Evolutionary conservation across 768 basidiomycete genomes (phyloP).

Genomic region (Amanita phalloides): DNA sequence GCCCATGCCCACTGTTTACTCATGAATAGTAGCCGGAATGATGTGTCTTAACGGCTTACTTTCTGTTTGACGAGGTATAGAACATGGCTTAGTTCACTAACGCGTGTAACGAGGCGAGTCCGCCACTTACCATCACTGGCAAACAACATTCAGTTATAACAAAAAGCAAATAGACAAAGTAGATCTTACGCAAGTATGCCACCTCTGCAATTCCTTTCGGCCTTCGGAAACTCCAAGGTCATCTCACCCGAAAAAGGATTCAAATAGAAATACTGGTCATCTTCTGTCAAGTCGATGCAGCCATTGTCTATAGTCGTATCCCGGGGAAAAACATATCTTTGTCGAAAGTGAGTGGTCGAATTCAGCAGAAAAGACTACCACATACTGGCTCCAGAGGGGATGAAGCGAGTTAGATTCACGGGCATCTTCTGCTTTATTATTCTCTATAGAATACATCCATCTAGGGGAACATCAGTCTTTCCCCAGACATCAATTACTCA

Average conservation of each 20-base stretch:
- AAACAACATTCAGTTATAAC: background rate
- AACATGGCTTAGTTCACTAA: background rate
- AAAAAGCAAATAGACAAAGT: background rate
- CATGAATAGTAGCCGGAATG: background rate
- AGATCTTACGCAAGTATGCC: constrained; percentile 79
- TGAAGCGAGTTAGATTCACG: constrained; percentile 71
- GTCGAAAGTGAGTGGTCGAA: background rate
- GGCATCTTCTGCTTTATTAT: constrained; percentile 58
- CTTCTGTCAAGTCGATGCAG: constrained; percentile 70
- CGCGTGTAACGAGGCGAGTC: background rate
- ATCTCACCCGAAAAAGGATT: constrained; percentile 89
- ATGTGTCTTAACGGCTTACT: background rate
- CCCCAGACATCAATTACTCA: background rate
- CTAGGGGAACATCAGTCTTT: background rate
- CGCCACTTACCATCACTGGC: constrained; percentile 29
- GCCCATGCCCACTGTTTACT: constrained; percentile 80
- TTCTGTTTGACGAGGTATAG: background rate
- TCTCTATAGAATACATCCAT: constrained; percentile 30
- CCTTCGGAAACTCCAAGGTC: constrained; percentile 74
- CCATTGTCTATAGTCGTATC: constrained; percentile 39
- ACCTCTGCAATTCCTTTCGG: constrained; percentile 66
- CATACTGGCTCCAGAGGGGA: constrained; percentile 90
- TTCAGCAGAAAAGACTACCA: constrained; percentile 6
- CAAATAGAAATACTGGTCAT: constrained; percentile 77
- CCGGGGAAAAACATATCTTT: constrained; percentile 65